Evolutionary conservation across 2,329 filamentous ascomycete genomes (phyloP).

Genomic region (Ascochyta pisi): DNA sequence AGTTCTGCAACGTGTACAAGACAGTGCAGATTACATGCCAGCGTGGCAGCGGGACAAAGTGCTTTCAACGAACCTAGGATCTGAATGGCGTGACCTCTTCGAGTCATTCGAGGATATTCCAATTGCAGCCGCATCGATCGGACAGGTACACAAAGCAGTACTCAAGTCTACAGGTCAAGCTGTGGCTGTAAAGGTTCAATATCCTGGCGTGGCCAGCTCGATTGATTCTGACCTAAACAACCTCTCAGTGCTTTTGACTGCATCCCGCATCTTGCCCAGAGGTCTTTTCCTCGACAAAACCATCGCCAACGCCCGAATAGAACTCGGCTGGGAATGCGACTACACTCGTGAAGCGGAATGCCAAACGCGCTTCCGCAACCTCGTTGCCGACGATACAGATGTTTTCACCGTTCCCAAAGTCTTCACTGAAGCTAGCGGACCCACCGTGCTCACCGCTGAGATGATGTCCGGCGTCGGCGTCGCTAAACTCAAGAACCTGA

Average conservation of each 20-base stretch:
- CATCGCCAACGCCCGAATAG: slow-evolving; percentile 89
- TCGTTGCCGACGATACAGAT: slow-evolving; percentile 76
- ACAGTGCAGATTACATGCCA: slow-evolving; percentile 98
- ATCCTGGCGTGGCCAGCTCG: slow-evolving; percentile 92
- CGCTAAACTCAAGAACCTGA: slow-evolving; percentile 77
- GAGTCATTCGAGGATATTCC: slow-evolving; percentile 86
- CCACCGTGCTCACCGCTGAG: slow-evolving; percentile 90
- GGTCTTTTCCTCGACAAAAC: slow-evolving; percentile 96
- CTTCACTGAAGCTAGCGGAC: slow-evolving; percentile 78
- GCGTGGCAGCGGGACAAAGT: slow-evolving; percentile 90
- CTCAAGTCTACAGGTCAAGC: slow-evolving; percentile 75
- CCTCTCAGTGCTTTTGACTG: slow-evolving; percentile 85
- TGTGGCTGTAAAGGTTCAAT: slow-evolving; percentile 97
- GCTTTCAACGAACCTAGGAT: slow-evolving; percentile 76
- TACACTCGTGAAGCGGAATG: slow-evolving; percentile 88
- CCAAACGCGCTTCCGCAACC: slow-evolving; percentile 74
- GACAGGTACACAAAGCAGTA: slow-evolving; percentile 88
- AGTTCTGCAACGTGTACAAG: slow-evolving; percentile 92
- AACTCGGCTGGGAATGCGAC: slow-evolving; percentile 97
- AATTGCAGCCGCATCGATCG: slow-evolving; percentile 94
- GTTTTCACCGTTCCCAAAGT: slow-evolving; percentile 83
- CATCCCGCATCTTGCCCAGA: slow-evolving; percentile 86
- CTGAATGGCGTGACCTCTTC: slow-evolving; percentile 85
- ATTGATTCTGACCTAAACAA: slow-evolving; percentile 98
- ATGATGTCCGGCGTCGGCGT: slow-evolving; percentile 87